Base-by-base conservation (phyloP, 2,329 filamentous ascomycete genomes). In the Exserohilum rostratum region DNA sequence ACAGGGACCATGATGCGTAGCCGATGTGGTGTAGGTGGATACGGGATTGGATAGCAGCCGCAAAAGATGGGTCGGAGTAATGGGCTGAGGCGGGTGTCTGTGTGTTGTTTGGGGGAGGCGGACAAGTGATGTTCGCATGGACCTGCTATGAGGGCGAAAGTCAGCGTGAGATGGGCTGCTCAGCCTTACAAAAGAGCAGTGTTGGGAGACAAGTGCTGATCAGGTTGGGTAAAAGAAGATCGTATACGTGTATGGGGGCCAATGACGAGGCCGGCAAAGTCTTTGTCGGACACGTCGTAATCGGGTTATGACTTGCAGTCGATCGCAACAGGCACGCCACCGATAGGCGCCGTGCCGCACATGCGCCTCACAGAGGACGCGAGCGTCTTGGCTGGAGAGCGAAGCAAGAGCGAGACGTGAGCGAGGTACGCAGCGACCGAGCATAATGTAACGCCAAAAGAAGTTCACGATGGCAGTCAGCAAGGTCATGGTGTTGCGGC, bases 221-320 rank as follows among this genome's bases (percentile, higher is more conserved):
- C 27, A 22, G 22, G 45, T 31, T 53, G 35, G 46, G 35, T 22
- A 25, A 17, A 31, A 37, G 39, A 50, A 39, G 33, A 39, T 50
- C n/a, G 13, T n/a, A 47, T 27, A 31, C 35, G 39, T 22, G 46
- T 40, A 54, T 25, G 45, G 46, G 45, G 35, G 27, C 29, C n/a
- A 46, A 52, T 46, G 44, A 56, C 53, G 55, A 58, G 55, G 52
- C 44, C 50, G 34, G 55, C 30, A 45, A 52, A 45, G 30, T 5
- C 45, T 46, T 35, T 40, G 55, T 55, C 43, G 47, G 46, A 40
- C 38, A 37, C 35, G 46, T 53, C 51, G 46, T 48, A 40, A 53
- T 43, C 42, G 50, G 54, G 51, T 39, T 45, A 43, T 58, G 56
- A 53, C 45, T 50, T 50, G 56, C 45, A 47, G 52, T 43, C 45